Evolutionary conservation across 768 basidiomycete genomes (phyloP), one percentile per base, ranked within the genome.

Genomic region (Vararia minispora): DNA sequence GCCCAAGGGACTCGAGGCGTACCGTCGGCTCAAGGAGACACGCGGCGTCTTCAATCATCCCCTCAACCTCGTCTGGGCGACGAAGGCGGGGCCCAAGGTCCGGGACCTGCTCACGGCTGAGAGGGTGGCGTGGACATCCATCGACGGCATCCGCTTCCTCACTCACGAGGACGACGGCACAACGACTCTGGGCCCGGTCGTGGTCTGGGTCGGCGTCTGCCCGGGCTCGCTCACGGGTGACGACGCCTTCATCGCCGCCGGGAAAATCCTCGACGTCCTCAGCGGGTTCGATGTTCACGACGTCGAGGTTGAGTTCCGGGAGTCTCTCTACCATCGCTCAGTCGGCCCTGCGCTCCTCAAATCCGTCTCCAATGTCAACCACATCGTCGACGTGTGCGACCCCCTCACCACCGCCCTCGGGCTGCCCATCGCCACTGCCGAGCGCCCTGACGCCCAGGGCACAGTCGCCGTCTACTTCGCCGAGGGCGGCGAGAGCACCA

Each of bases 401-500:
- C 37, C 13, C 20, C 37, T 21, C 12, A 38, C 37, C 8, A n/a
- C 37, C 23, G 37, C 28, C 8, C 27, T 38, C 18, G 37, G 37
- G 6, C 17, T 38, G 13, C 23, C 23, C 16, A 43, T 43, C 31
- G 28, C 21, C 35, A 32, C 42, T 1, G 14, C 24, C 17, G 23
- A 27, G 4, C 26, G 27, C 6, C 22, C 25, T 23, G n/a, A 13
- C 9, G 2, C 12, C 16, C 29, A 32, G 13, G 62, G 63, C 7
- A 63, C 63, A 4, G 52, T 51, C 4, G 58, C 56, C 6, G 52
- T 61, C 42, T 61, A 52, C n/a, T n/a, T n/a, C n/a, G n/a, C n/a
- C n/a, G n/a, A n/a, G 29, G 41, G 35, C 35, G 38, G 36, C 26
- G 39, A 52, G 25, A 43, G 34, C 30, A 41, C 40, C 8, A 49